phyloP scores from a whole-genome alignment of 2,329 filamentous ascomycete species.

The Diaporthe citrichinensis region DNA sequence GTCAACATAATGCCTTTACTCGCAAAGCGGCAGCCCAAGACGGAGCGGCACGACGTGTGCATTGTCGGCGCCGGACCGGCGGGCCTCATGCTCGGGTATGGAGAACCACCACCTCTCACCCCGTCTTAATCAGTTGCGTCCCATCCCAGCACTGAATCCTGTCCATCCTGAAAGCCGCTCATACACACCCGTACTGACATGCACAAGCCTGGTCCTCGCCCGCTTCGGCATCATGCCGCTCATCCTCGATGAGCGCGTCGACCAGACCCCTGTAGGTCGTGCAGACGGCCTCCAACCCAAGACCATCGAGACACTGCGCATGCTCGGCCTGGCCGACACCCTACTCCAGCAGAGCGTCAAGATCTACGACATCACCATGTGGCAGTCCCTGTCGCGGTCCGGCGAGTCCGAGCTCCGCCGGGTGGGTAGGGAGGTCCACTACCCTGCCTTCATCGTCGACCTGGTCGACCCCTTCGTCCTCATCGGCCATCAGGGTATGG shows the following conservation, averaged over 20 bases:
- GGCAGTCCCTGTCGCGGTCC: constrained; percentile 54
- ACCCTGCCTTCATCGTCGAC: constrained; percentile 50
- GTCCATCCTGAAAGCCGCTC: background rate
- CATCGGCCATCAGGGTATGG: constrained; percentile 69
- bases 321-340: constrained; percentile 75
- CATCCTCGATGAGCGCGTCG: constrained; percentile 77
- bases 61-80: constrained; percentile 70
- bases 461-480: constrained; percentile 52
- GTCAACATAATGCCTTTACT: constrained; percentile 50
- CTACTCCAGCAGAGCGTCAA: constrained; percentile 73
- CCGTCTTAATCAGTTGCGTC: background rate
- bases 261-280: constrained; percentile 76
- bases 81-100: constrained; percentile 68
- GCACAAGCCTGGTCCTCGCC: constrained; percentile 39
- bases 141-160: background rate
- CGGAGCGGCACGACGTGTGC: constrained; percentile 56
- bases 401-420: constrained; percentile 67
- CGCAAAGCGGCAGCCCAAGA: constrained; percentile 60
- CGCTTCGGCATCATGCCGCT: constrained; percentile 74
- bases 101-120: background rate
- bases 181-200: background rate
- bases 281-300: constrained; percentile 81
- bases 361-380: constrained; percentile 79
- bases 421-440: constrained; percentile 59
- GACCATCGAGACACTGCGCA: constrained; percentile 78